Evolutionary conservation across 768 basidiomycete genomes (phyloP).

Genomic region (Rhodosporidiobolus sp.): DNA sequence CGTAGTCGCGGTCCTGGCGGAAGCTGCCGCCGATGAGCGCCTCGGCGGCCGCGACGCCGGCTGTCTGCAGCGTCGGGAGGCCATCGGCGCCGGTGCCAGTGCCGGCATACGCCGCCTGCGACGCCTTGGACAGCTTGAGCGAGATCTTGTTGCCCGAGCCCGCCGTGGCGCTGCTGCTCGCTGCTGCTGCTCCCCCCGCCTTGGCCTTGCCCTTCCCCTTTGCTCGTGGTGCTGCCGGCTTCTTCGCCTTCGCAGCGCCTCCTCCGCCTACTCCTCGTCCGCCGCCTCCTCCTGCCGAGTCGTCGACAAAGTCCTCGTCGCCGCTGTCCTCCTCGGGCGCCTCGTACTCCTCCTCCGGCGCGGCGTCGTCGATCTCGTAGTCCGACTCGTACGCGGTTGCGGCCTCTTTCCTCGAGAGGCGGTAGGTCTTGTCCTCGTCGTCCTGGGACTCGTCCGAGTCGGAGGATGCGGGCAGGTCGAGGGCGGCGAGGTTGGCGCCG

Average conservation of each 20-base stretch:
- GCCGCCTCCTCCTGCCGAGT: neutral
- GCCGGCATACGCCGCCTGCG: neutral
- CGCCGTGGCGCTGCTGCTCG: neutral
- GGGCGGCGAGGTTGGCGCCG: neutral
- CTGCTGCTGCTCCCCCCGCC: slow-evolving; percentile 6
- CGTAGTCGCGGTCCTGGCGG: slow-evolving; percentile 59
- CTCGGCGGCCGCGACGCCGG: slow-evolving; percentile 13
- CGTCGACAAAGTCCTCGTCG: neutral
- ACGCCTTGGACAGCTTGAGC: slow-evolving; percentile 9
- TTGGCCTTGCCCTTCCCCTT: slow-evolving; percentile 15
- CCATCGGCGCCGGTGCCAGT: neutral
- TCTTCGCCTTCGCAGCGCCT: neutral
- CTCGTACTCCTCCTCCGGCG: neutral
- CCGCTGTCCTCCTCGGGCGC: slow-evolving; percentile 13
- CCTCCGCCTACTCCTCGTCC: slow-evolving; percentile 13
- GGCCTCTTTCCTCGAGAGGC: slow-evolving; percentile 3
- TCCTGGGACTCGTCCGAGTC: slow-evolving; percentile 27
- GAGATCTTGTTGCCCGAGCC: neutral
- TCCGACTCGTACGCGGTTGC: slow-evolving; percentile 16
- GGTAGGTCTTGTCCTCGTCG: slow-evolving; percentile 19
- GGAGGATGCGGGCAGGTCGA: slow-evolving; percentile 11
- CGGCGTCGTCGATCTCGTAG: slow-evolving; percentile 25
- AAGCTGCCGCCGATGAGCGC: slow-evolving; percentile 19
- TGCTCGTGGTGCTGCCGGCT: neutral
- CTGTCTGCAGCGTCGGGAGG: slow-evolving; percentile 3